phyloP scores from a whole-genome alignment of 2,329 filamentous ascomycete genomes.

The Fusarium duplospermum region DNA sequence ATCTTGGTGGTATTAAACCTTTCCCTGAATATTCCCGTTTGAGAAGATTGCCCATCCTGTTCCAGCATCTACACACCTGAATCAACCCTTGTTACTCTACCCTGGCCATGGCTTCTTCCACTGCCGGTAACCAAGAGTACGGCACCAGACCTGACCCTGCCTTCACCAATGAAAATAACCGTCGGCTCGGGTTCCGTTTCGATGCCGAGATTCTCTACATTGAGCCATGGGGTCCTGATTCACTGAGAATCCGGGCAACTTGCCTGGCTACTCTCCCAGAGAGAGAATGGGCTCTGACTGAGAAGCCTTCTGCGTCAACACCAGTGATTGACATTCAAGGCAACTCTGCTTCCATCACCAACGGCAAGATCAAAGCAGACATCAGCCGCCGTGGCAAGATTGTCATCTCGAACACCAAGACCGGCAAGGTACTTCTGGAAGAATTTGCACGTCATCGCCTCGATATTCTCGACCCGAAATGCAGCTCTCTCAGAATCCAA shows the following conservation, averaged over 20 bases:
- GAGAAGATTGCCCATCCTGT: not conserved
- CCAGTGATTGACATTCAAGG: constrained; percentile 35
- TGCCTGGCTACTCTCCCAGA: constrained; percentile 50
- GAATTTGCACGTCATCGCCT: constrained; percentile 47
- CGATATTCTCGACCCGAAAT: constrained; percentile 67
- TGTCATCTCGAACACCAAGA: constrained; percentile 40
- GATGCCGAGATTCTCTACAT: constrained; percentile 62
- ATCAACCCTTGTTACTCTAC: not conserved
- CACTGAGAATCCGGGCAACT: constrained; percentile 60
- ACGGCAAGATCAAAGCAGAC: constrained; percentile 47
- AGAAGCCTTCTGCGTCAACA: constrained; percentile 10
- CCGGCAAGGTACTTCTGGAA: constrained; percentile 45
- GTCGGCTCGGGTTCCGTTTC: constrained; percentile 44
- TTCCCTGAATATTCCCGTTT: not conserved
- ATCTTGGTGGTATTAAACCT: constrained; percentile 11
- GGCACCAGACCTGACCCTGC: constrained; percentile 28
- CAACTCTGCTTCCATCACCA: constrained; percentile 37
- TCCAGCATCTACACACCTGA: not conserved
- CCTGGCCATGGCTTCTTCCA: constrained; percentile 1
- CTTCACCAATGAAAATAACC: constrained; percentile 33
- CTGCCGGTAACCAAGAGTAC: constrained; percentile 25
- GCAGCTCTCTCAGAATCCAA: constrained; percentile 66
- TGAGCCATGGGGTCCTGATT: constrained; percentile 60
- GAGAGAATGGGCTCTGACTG: constrained; percentile 53
- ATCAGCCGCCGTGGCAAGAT: constrained; percentile 47